Evolutionary conservation across 108 stramenopile genomes (phyloP).

Genomic region (Fragilaria radians): DNA sequence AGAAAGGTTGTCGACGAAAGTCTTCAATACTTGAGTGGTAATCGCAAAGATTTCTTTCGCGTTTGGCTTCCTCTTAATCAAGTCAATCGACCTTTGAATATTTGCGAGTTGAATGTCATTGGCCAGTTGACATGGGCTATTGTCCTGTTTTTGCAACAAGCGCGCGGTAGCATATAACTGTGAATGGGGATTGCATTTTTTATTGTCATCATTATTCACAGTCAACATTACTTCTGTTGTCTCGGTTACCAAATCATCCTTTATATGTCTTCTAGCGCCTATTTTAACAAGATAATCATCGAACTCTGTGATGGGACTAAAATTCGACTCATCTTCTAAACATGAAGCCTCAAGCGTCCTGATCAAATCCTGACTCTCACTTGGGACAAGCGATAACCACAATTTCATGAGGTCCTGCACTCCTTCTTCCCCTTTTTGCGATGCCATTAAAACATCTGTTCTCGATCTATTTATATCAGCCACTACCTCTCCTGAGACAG

Average conservation of each 20-base stretch:
- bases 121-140: background rate
- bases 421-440: constrained; percentile 49
- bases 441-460: constrained; percentile 52
- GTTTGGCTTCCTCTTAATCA: background rate
- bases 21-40: background rate
- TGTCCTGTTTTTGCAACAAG: constrained; percentile 18
- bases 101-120: background rate
- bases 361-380: constrained; percentile 50
- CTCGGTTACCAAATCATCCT: too few species aligned
- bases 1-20: constrained; percentile 36
- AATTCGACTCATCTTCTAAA: constrained; percentile 26
- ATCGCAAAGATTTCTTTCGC: background rate
- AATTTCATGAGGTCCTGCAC: constrained; percentile 48
- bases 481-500: constrained; percentile 67
- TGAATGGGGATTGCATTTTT: too few species aligned
- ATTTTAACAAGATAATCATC: too few species aligned
- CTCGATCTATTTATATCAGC: constrained; percentile 40
- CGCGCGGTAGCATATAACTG: too few species aligned
- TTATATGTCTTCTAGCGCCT: too few species aligned
- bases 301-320: too few species aligned
- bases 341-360: constrained; percentile 63
- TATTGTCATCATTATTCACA: too few species aligned
- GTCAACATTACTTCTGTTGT: too few species aligned
- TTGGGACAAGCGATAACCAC: constrained; percentile 57
- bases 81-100: background rate